Base-by-base conservation (phyloP, 805 yeast genomes). In the Starmera caribaea region DNA sequence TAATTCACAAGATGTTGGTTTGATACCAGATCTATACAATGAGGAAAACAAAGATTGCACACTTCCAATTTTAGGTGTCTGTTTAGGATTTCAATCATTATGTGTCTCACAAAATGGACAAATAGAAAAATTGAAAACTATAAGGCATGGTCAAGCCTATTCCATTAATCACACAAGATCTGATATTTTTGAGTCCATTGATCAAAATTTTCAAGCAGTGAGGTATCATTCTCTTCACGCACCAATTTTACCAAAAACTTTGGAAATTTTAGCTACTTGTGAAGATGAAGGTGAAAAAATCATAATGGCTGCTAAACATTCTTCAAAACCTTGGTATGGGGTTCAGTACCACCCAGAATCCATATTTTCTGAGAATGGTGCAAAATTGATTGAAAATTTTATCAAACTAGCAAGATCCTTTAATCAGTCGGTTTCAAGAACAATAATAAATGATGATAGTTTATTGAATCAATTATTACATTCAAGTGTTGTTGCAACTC, bases 321-420 rank as follows among this genome's bases (percentile, higher is more conserved):
- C 37, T 0, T 15, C 30, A 0, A 59, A 63, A 16, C 97, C 97
- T 0, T 83, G 82, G 63, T 90, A 68, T 57, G 98, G 96, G 1
- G 97, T 92, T 3, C 99, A 92, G 53, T 94, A 89, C 53, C 99
- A 92, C 53, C 98, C 98, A 0, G 99, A 92, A 54, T 87, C 96
- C 1, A 76, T 90, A 32, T 86, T 96, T 50, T 87, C 97, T 0
- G 64, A 68, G 12, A 50, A 62, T 36, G 98, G 98, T 2, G 67
- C 54, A 2, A 50, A 56, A 10, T 56, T 92, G 38, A 58, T 89
- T 4, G 45, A 49, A 9, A 84, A 83, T 53, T 90, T 90, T 55
- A 35, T 61, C 29, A 12, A 37, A 2, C 9, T 55, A 5, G 59
- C 68, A 1, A 27, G 38, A 1, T 31, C 35, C 0, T 48, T 46